phyloP scores from a whole-genome alignment of 1,139 yeast genomes.

The Sugiyamaella sp. region DNA sequence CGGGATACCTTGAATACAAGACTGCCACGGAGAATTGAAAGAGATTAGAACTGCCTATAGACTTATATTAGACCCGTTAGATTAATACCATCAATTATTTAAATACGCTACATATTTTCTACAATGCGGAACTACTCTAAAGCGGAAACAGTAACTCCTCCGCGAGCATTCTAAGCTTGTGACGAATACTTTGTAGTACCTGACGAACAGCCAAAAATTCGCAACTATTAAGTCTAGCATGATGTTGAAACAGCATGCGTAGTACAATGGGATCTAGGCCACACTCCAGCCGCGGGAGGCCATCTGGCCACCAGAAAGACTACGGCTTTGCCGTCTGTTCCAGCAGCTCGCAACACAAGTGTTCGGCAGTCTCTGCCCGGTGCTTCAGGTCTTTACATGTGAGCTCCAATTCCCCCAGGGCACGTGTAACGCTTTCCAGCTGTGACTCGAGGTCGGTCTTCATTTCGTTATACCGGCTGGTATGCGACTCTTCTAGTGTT shows the following conservation, averaged over 20 bases:
- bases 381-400: not conserved
- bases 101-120: too few species aligned
- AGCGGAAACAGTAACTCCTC: too few species aligned
- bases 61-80: not conserved
- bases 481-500: not conserved
- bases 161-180: too few species aligned
- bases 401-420: not conserved
- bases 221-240: too few species aligned
- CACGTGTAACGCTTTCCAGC: not conserved
- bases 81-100: too few species aligned
- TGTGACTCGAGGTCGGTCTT: not conserved
- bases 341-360: not conserved
- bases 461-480: not conserved
- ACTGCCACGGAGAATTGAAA: not conserved
- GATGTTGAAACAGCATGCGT: too few species aligned
- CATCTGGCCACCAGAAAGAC: too few species aligned
- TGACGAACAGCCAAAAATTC: too few species aligned
- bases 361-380: not conserved
- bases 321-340: not conserved
- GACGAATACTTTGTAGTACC: too few species aligned
- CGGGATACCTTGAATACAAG: constrained; percentile 34
- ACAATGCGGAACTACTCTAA: too few species aligned
- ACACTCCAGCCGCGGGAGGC: too few species aligned
- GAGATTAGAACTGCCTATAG: not conserved
- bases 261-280: too few species aligned